These are phyloP conservation scores for Cryptosporidium felis DNA, from an alignment of 169 alveolate species.

Conservation along the genomic window DNA sequence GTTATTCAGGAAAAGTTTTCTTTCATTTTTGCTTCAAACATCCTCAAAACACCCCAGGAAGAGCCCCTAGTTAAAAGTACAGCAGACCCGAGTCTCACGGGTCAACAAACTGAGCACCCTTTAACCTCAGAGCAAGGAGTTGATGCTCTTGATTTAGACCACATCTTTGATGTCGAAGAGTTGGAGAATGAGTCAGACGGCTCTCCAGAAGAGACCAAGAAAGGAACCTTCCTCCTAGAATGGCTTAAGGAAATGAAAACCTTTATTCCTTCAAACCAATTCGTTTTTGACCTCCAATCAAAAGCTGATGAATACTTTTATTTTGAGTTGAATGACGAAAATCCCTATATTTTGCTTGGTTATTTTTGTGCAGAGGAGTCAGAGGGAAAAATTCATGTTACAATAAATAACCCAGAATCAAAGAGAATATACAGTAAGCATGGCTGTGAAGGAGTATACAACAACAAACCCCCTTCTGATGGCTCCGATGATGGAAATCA, in stretches of 20 bases:
- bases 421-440: slow-evolving; percentile 43
- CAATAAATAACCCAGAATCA: slow-evolving; percentile 66
- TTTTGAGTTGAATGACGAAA: slow-evolving; percentile 22
- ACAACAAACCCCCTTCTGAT: neutral
- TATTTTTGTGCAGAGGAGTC: slow-evolving; percentile 53
- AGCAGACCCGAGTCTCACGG: neutral
- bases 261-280: slow-evolving; percentile 37
- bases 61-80: neutral
- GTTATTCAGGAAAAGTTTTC: neutral
- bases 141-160: neutral
- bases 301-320: slow-evolving; percentile 64
- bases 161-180: neutral
- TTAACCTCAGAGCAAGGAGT: neutral
- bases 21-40: neutral
- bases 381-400: slow-evolving; percentile 39
- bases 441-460: slow-evolving; percentile 69
- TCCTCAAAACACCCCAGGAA: neutral
- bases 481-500: neutral
- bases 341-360: slow-evolving; percentile 43
- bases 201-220: slow-evolving; percentile 5
- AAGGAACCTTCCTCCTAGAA: slow-evolving; percentile 29
- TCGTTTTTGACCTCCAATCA: slow-evolving; percentile 41
- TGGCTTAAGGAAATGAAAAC: slow-evolving; percentile 54
- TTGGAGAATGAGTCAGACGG: too few species aligned
- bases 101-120: neutral